Evolutionary conservation across 2,329 filamentous ascomycete species (phyloP).

Genomic region (Pseudogymnoascus sp.): DNA sequence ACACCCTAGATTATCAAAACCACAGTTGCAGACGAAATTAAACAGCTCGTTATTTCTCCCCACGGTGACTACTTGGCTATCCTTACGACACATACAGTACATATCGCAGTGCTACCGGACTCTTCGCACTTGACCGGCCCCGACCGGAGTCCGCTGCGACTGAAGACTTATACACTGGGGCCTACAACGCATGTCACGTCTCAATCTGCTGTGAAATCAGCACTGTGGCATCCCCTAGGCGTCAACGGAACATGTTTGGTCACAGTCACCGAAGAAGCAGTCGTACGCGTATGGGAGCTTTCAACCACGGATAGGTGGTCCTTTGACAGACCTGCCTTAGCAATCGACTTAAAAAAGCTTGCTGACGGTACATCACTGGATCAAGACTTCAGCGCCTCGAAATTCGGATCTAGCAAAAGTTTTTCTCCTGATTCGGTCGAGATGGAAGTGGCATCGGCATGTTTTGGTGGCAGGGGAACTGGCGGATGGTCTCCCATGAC

Average conservation of each 20-base stretch:
- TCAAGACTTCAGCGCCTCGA: slow-evolving; percentile 74
- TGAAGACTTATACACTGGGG: slow-evolving; percentile 86
- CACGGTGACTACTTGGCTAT: slow-evolving; percentile 76
- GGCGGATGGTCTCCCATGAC: slow-evolving; percentile 97
- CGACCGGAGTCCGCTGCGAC: slow-evolving; percentile 62
- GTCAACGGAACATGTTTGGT: slow-evolving; percentile 75
- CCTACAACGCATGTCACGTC: slow-evolving; percentile 87
- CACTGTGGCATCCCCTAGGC: slow-evolving; percentile 87
- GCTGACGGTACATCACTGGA: slow-evolving; percentile 75
- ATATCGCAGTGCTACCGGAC: slow-evolving; percentile 80
- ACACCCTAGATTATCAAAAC: slow-evolving; percentile 62
- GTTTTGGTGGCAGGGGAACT: slow-evolving; percentile 59
- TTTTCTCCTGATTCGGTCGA: slow-evolving; percentile 88
- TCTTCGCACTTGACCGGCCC: slow-evolving; percentile 64
- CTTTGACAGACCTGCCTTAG: slow-evolving; percentile 74
- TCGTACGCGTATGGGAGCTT: slow-evolving; percentile 85
- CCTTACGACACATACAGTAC: slow-evolving; percentile 77
- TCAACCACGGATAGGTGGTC: slow-evolving; percentile 78
- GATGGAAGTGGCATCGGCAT: slow-evolving; percentile 87
- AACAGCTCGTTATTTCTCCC: slow-evolving; percentile 78
- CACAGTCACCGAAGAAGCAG: slow-evolving; percentile 80
- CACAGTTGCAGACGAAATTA: slow-evolving; percentile 73
- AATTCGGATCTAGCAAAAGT: slow-evolving; percentile 64
- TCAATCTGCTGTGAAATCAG: slow-evolving; percentile 70
- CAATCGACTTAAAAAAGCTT: slow-evolving; percentile 82